Evolutionary conservation across 2,329 filamentous ascomycete genomes (phyloP).

Genomic region (Exophiala alcalophila): DNA sequence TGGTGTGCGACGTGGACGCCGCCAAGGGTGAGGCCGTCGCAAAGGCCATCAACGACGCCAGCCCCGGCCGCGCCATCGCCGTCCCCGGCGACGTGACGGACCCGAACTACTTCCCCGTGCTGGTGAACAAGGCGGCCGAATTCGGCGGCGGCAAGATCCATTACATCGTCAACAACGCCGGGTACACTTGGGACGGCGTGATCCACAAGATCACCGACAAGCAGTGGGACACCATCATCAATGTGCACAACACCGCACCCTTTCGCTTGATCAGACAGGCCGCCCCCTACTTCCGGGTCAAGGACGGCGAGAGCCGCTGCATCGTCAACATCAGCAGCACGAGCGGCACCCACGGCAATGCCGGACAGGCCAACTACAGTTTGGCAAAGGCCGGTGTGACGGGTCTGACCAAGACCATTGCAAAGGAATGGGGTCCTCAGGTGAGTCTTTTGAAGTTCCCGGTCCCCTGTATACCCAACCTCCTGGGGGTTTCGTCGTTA

Average conservation of each 20-base stretch:
- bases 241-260: slow-evolving; percentile 78
- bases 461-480: too few species aligned
- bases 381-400: slow-evolving; percentile 80
- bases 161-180: slow-evolving; percentile 87
- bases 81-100: slow-evolving; percentile 76
- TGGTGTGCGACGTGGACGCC: slow-evolving; percentile 79
- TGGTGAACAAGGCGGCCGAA: slow-evolving; percentile 72
- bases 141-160: slow-evolving; percentile 87
- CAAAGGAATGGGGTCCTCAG: slow-evolving; percentile 75
- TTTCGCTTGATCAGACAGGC: slow-evolving; percentile 79
- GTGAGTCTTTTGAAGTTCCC: slow-evolving; percentile 15
- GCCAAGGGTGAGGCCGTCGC: slow-evolving; percentile 68
- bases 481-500: too few species aligned
- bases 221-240: slow-evolving; percentile 67
- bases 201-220: slow-evolving; percentile 66
- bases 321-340: slow-evolving; percentile 84
- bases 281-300: slow-evolving; percentile 82
- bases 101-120: slow-evolving; percentile 63
- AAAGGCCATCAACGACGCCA: slow-evolving; percentile 62
- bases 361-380: slow-evolving; percentile 86
- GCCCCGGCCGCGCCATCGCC: slow-evolving; percentile 64
- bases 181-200: slow-evolving; percentile 89
- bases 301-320: slow-evolving; percentile 72
- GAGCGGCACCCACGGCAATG: slow-evolving; percentile 79
- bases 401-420: slow-evolving; percentile 83